Percentiles rank a stretch among this genome's conserved stretches.
Conservation (phyloP, 257 asterid genomes). For the Solanum tacnaense region DNA sequence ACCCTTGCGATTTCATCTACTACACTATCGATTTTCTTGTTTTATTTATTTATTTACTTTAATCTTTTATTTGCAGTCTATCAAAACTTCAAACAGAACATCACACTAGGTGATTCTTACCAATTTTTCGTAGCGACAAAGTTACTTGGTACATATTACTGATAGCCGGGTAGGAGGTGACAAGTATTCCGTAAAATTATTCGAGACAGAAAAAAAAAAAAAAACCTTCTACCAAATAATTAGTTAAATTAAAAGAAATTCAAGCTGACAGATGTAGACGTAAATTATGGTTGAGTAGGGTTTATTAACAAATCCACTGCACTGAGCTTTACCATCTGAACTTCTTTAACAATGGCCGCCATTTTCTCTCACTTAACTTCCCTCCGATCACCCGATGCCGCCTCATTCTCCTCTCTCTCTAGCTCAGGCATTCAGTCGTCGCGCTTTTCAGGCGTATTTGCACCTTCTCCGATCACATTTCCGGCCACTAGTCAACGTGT, state of each 20-base stretch:
- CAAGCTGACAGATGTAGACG: background rate
- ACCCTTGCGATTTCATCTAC: background rate
- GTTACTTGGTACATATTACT: too few species aligned
- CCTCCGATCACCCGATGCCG: constrained; percentile 29
- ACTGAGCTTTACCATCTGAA: background rate
- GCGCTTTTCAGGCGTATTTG: constrained; percentile 13
- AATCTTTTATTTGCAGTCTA: too few species aligned
- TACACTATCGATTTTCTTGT: too few species aligned
- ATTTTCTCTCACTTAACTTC: constrained; percentile 38
- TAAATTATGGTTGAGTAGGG: background rate
- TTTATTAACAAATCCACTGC: background rate
- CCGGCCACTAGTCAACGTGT: constrained; percentile 35
- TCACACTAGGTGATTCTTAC: too few species aligned
- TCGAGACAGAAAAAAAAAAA: background rate
- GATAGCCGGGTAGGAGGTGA: fast-evolving
- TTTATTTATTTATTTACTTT: too few species aligned
- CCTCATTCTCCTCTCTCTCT: constrained; percentile 37
- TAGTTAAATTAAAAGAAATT: background rate
- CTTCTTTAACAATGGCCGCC: constrained; percentile 21
- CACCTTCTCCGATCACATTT: constrained; percentile 19
- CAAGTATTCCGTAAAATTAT: too few species aligned
- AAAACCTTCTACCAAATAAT: background rate
- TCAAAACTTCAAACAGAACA: too few species aligned
- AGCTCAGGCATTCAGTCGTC: constrained; percentile 13
- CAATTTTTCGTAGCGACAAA: too few species aligned